phyloP scores from a whole-genome alignment of 2,329 filamentous ascomycete genomes.

The Trichoderma hamatum region DNA sequence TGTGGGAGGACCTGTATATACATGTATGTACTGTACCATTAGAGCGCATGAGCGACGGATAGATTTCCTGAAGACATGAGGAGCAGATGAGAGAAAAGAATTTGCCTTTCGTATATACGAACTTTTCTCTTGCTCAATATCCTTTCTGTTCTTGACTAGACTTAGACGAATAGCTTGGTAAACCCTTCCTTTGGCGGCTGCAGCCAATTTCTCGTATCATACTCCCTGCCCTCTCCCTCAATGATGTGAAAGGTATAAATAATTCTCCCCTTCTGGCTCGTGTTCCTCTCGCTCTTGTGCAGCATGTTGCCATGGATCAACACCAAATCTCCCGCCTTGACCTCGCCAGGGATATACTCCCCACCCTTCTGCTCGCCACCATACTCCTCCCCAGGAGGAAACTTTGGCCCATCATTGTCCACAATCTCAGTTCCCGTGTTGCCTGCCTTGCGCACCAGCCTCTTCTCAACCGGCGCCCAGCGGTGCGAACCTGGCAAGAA shows the following conservation, averaged over 20 bases:
- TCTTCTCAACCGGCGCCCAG: slow-evolving; percentile 68
- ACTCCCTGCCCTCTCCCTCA: slow-evolving; percentile 72
- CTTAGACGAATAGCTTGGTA: slow-evolving; percentile 61
- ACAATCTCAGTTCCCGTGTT: slow-evolving; percentile 68
- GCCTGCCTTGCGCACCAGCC: slow-evolving; percentile 70
- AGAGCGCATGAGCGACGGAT: slow-evolving; percentile 14
- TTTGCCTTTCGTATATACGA: not conserved
- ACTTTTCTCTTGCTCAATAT: not conserved
- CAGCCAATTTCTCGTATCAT: slow-evolving; percentile 91
- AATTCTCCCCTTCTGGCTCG: slow-evolving; percentile 81
- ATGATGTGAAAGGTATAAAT: slow-evolving; percentile 99
- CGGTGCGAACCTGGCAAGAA: slow-evolving; percentile 83
- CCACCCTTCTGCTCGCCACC: slow-evolving; percentile 47
- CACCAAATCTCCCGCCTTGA: slow-evolving; percentile 87
- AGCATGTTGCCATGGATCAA: slow-evolving; percentile 94
- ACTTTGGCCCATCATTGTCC: slow-evolving; percentile 65
- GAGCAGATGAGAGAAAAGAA: slow-evolving; percentile 2
- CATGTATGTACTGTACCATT: slow-evolving; percentile 24
- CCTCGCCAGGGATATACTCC: slow-evolving; percentile 78
- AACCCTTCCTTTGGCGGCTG: slow-evolving; percentile 83
- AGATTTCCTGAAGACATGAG: slow-evolving; percentile 17
- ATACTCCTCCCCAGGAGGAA: slow-evolving; percentile 59
- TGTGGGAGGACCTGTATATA: not conserved
- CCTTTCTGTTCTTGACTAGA: not conserved
- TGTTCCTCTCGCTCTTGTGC: slow-evolving; percentile 95